Conservation (phyloP, 257 asterid species). For the Capsicum pubescens region DNA sequence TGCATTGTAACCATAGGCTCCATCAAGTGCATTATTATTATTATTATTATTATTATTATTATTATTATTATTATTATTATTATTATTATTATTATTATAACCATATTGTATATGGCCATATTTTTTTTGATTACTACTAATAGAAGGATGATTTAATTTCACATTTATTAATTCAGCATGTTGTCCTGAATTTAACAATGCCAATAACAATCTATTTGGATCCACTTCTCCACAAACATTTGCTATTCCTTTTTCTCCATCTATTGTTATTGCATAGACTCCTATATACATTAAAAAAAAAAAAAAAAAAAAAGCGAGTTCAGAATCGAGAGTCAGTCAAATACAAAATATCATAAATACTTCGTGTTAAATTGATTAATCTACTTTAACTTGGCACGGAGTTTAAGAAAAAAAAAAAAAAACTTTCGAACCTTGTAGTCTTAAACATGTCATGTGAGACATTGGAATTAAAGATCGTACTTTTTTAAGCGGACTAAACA, state of each 20-base stretch:
- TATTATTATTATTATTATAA: not conserved
- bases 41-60: not conserved
- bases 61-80: not conserved
- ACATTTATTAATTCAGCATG: constrained; percentile 22
- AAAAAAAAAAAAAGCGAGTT: not conserved
- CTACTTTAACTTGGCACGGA: too few relatives aligned
- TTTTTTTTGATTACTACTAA: not conserved
- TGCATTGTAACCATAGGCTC: not conserved
- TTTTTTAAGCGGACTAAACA: too few relatives aligned
- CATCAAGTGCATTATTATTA: not conserved
- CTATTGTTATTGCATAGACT: constrained; percentile 43
- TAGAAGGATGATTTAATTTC: constrained; percentile 16
- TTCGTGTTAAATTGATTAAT: too few relatives aligned
- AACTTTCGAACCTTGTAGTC: too few relatives aligned
- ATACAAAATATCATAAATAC: not conserved
- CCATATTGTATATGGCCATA: not conserved
- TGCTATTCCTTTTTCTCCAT: constrained; percentile 44
- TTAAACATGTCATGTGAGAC: too few relatives aligned
- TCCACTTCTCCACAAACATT: constrained; percentile 30
- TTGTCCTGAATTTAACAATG: constrained; percentile 14
- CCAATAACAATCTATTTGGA: constrained; percentile 2
- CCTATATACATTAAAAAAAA: constrained; percentile 32
- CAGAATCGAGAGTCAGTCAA: not conserved
- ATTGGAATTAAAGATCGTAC: too few relatives aligned
- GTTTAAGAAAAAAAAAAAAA: too few relatives aligned